Evolutionary conservation across 2,329 filamentous ascomycete species (phyloP).

Genomic region (Verticillium albo-atrum): DNA sequence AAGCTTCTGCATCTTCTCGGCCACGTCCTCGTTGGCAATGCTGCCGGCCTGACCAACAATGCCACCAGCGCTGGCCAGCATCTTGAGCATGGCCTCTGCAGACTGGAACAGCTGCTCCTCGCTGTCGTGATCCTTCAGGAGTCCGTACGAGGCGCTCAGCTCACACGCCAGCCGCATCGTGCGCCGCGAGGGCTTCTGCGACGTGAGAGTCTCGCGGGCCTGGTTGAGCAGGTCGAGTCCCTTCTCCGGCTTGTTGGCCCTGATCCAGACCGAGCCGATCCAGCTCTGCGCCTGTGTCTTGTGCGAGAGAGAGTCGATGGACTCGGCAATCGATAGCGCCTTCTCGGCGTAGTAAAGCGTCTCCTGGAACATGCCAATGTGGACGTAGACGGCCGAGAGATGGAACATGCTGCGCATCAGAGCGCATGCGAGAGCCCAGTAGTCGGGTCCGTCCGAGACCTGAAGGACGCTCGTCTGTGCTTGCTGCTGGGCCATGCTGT

Average conservation of each 20-base stretch:
- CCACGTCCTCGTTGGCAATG: slow-evolving; percentile 22
- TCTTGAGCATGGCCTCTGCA: slow-evolving; percentile 40
- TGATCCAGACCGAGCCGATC: slow-evolving; percentile 50
- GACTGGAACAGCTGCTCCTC: slow-evolving; percentile 38
- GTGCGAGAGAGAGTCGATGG: slow-evolving; percentile 59
- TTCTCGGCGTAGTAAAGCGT: slow-evolving; percentile 85
- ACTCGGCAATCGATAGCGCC: slow-evolving; percentile 69
- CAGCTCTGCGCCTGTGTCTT: slow-evolving; percentile 49
- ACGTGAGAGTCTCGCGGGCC: slow-evolving; percentile 43
- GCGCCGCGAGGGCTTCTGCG: slow-evolving; percentile 36
- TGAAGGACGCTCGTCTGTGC: slow-evolving; percentile 26
- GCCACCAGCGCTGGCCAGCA: slow-evolving; percentile 2
- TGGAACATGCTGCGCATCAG: slow-evolving; percentile 69
- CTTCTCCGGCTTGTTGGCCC: slow-evolving; percentile 54
- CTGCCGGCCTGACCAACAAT: not conserved
- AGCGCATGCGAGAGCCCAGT: slow-evolving; percentile 75
- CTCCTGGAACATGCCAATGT: slow-evolving; percentile 83
- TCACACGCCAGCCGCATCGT: slow-evolving; percentile 47
- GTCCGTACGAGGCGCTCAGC: slow-evolving; percentile 51
- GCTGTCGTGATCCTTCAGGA: slow-evolving; percentile 38
- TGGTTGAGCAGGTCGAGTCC: slow-evolving; percentile 51
- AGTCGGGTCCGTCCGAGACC: slow-evolving; percentile 49
- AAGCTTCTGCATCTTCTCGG: slow-evolving; percentile 28
- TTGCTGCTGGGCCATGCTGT: slow-evolving; percentile 10
- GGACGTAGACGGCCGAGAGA: slow-evolving; percentile 72